Evolutionary conservation across 352 stramenopile species (phyloP).

Genomic region (Phytophthora multivora): DNA sequence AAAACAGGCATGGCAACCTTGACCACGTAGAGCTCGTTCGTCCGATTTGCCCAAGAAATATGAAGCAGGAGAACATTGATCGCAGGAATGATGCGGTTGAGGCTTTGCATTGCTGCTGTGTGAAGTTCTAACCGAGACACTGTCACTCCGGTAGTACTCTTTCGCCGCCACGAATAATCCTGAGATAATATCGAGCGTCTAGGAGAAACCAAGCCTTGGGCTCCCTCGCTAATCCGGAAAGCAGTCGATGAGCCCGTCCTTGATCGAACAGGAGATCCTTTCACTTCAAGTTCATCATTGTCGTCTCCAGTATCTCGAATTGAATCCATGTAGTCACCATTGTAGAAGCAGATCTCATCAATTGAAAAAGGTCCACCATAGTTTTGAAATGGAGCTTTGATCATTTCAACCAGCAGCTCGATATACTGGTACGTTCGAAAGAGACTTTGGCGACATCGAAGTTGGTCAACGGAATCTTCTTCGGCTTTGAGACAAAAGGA

Average conservation of each 20-base stretch:
- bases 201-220: constrained; percentile 25
- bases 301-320: constrained; percentile 24
- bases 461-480: constrained; percentile 26
- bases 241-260: constrained; percentile 10
- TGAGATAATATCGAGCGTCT: constrained; percentile 25
- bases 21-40: constrained; percentile 64
- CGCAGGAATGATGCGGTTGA: constrained; percentile 61
- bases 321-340: constrained; percentile 45
- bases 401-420: constrained; percentile 64
- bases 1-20: constrained; percentile 62
- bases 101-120: constrained; percentile 46
- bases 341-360: constrained; percentile 60
- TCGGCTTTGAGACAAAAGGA: constrained; percentile 45
- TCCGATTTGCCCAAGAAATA: constrained; percentile 61
- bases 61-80: constrained; percentile 67
- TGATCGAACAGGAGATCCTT: constrained; percentile 21
- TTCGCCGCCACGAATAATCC: constrained; percentile 32
- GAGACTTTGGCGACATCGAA: constrained; percentile 51
- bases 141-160: constrained; percentile 27
- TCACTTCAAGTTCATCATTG: constrained; percentile 35
- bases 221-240: constrained; percentile 9
- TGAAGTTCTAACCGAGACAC: constrained; percentile 38
- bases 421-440: constrained; percentile 69
- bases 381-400: constrained; percentile 62
- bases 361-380: constrained; percentile 70